Conservation (phyloP, 2,329 filamentous ascomycete species). For the Talaromyces sp. region DNA sequence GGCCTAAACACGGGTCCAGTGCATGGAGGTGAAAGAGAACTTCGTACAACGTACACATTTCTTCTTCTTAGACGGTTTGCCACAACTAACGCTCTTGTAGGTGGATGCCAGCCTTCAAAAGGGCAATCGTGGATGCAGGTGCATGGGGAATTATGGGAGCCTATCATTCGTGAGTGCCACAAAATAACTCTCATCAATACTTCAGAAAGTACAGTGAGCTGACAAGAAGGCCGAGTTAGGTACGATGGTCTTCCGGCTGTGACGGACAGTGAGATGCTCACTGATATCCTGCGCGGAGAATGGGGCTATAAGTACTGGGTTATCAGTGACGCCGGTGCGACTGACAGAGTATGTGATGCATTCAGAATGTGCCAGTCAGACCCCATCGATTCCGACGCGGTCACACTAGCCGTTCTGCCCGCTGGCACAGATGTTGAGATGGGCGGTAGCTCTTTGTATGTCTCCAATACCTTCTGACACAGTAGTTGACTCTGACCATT, state of each 20-base stretch:
- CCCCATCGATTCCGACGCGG: slow-evolving; percentile 60
- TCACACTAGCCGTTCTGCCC: slow-evolving; percentile 59
- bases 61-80: background rate
- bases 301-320: background rate
- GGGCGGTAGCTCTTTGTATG: slow-evolving; percentile 65
- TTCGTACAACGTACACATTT: slow-evolving; percentile 50
- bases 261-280: slow-evolving; percentile 55
- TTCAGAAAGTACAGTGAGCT: too few relatives aligned
- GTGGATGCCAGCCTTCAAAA: slow-evolving; percentile 58
- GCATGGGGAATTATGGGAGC: slow-evolving; percentile 68
- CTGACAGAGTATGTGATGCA: slow-evolving; percentile 59
- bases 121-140: slow-evolving; percentile 66
- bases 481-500: slow-evolving; percentile 9
- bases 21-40: slow-evolving; percentile 52
- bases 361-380: slow-evolving; percentile 60
- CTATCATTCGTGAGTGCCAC: slow-evolving; percentile 61
- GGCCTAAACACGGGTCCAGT: slow-evolving; percentile 59
- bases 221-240: slow-evolving; percentile 16
- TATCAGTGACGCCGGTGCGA: slow-evolving; percentile 59
- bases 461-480: background rate
- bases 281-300: background rate
- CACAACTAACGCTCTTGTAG: slow-evolving; percentile 13
- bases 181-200: too few relatives aligned
- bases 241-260: slow-evolving; percentile 68
- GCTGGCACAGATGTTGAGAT: slow-evolving; percentile 70